phyloP scores from a whole-genome alignment of 805 yeast genomes.

The Suhomyces tanzawaensis region DNA sequence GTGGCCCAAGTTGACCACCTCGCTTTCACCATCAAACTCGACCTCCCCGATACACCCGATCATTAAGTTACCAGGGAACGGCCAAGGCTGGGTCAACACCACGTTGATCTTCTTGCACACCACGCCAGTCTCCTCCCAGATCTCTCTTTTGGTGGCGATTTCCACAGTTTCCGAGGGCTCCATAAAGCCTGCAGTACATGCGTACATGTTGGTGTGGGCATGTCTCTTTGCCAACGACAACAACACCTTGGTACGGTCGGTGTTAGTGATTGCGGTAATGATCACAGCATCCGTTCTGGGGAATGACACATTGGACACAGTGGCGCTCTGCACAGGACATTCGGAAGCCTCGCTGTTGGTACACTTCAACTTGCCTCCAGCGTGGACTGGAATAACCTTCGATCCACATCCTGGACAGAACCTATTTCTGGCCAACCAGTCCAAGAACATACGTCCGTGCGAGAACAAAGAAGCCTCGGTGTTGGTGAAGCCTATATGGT shows the following conservation, averaged over 20 bases:
- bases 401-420: constrained; percentile 89
- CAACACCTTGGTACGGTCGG: constrained; percentile 58
- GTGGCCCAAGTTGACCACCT: constrained; percentile 65
- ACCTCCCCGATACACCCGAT: constrained; percentile 84
- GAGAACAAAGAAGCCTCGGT: constrained; percentile 67
- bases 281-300: constrained; percentile 92
- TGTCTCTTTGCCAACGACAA: constrained; percentile 70
- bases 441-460: constrained; percentile 79
- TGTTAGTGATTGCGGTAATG: constrained; percentile 73
- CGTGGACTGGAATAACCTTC: constrained; percentile 57
- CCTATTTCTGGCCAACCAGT: constrained; percentile 74
- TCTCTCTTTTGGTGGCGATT: constrained; percentile 81
- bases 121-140: constrained; percentile 95
- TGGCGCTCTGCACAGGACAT: constrained; percentile 38
- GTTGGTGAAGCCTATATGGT: constrained; percentile 31
- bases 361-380: constrained; percentile 63
- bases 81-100: constrained; percentile 92
- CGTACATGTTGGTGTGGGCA: constrained; percentile 56
- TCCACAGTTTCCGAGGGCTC: constrained; percentile 94
- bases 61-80: constrained; percentile 92
- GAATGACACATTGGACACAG: constrained; percentile 75
- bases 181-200: constrained; percentile 92
- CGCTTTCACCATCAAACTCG: constrained; percentile 65
- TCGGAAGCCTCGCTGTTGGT: constrained; percentile 24
- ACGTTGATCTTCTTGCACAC: constrained; percentile 55